These are phyloP conservation scores for Effrenium voratum DNA, from an alignment of 73 alveolate species.

Conservation along the genomic window DNA sequence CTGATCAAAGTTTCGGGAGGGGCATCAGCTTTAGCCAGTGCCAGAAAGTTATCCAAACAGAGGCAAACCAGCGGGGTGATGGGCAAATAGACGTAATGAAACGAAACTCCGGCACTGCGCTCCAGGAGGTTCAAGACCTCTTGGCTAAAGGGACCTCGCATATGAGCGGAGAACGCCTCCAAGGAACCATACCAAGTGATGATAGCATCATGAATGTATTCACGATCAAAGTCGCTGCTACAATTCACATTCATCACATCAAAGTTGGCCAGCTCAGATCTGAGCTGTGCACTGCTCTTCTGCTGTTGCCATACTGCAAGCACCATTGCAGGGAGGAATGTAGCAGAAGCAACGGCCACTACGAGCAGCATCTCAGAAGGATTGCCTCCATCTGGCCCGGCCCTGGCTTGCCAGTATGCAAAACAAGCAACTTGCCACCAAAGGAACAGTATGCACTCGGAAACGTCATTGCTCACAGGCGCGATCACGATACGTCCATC, in stretches of 20 bases:
- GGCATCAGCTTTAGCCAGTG: neutral
- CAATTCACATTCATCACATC: slow-evolving; percentile 30
- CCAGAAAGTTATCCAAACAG: neutral
- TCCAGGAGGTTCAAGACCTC: slow-evolving; percentile 24
- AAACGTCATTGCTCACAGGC: neutral
- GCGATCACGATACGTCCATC: no score
- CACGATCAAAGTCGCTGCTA: slow-evolving; percentile 30
- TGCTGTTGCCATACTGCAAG: neutral
- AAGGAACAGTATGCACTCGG: neutral
- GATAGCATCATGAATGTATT: slow-evolving; percentile 44
- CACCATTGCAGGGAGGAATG: neutral
- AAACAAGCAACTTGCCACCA: neutral
- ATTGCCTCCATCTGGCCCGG: neutral
- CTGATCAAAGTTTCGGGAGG: neutral
- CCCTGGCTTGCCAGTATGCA: neutral
- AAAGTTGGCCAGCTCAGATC: slow-evolving; percentile 1
- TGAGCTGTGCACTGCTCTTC: neutral
- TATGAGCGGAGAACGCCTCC: slow-evolving; percentile 5
- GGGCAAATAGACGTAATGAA: slow-evolving; percentile 5
- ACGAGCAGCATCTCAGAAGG: neutral
- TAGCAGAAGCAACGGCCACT: neutral
- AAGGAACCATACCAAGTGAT: slow-evolving; percentile 26
- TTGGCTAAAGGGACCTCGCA: slow-evolving; percentile 8
- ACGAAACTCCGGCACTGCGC: neutral
- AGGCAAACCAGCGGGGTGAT: neutral